phyloP scores from a whole-genome alignment of 495 filamentous ascomycete species.

The Evernia prunastri region DNA sequence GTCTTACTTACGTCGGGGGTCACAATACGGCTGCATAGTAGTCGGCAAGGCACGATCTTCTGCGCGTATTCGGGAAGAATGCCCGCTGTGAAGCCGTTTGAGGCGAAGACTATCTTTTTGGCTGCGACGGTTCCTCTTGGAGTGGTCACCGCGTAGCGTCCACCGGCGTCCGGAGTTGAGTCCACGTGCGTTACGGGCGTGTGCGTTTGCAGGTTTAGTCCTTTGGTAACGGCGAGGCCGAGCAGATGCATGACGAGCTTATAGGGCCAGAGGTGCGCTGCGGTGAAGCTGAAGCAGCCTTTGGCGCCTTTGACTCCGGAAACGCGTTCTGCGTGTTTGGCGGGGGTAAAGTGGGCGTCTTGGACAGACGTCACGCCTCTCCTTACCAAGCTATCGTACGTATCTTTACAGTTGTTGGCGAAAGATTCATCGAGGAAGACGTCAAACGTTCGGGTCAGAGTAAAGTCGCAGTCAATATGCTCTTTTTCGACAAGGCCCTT shows the following conservation, averaged over 20 bases:
- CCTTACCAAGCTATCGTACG: not conserved
- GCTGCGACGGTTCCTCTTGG: not conserved
- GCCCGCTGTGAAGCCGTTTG: not conserved
- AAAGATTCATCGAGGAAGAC: not conserved
- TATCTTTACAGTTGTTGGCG: not conserved
- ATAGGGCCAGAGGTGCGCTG: not conserved
- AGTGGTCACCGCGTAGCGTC: not conserved
- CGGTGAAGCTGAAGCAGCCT: constrained; percentile 7
- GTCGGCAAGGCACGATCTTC: constrained; percentile 1
- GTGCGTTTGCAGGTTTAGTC: not conserved
- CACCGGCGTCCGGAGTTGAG: not conserved
- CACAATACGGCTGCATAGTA: not conserved
- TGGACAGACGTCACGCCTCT: not conserved
- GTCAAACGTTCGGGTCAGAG: not conserved
- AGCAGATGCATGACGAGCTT: constrained; percentile 1
- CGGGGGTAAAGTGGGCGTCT: not conserved
- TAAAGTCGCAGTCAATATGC: constrained; percentile 8
- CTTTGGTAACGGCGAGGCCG: not conserved
- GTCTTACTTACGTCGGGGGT: not conserved
- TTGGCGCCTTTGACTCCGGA: constrained; percentile 4
- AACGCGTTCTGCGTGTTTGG: not conserved
- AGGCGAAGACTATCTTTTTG: not conserved
- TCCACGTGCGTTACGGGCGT: not conserved
- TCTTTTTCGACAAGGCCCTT: not conserved
- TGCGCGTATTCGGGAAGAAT: not conserved